Evolutionary conservation across 257 asterid genomes (phyloP).

Genomic region (Scutellaria galericulata): DNA sequence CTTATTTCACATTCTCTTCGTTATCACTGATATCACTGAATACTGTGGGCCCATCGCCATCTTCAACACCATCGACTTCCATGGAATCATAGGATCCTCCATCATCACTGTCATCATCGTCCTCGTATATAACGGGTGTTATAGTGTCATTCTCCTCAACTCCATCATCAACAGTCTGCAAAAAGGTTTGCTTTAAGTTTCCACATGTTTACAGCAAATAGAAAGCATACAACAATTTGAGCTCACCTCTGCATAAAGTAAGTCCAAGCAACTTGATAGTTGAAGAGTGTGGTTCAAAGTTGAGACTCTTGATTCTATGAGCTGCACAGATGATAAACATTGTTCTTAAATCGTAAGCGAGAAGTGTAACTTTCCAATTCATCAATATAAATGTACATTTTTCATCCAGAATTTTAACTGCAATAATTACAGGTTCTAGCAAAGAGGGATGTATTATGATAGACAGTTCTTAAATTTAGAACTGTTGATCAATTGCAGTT

Average conservation of each 20-base stretch:
- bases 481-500: not conserved
- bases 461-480: not conserved
- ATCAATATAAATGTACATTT: too few species aligned
- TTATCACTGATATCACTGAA: conserved; percentile 55
- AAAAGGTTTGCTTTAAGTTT: not conserved
- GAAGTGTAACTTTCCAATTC: not conserved
- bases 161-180: conserved; percentile 65
- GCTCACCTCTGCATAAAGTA: conserved; percentile 80
- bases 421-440: not conserved
- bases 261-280: conserved; percentile 74
- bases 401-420: not conserved
- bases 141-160: conserved; percentile 50
- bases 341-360: not conserved
- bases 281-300: conserved; percentile 60
- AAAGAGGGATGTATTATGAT: not conserved
- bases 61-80: conserved; percentile 67
- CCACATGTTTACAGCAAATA: not conserved
- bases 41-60: conserved; percentile 46
- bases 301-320: conserved; percentile 88
- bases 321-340: conserved; percentile 50
- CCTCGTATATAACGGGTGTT: conserved; percentile 66
- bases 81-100: conserved; percentile 65
- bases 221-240: not conserved
- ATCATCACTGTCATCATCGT: conserved; percentile 61
- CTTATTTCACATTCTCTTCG: conserved; percentile 50